Percentiles rank a stretch among this genome's conserved stretches.
phyloP scores from a whole-genome alignment of 2,329 filamentous ascomycete species.

The Bipolaris zeicola region DNA sequence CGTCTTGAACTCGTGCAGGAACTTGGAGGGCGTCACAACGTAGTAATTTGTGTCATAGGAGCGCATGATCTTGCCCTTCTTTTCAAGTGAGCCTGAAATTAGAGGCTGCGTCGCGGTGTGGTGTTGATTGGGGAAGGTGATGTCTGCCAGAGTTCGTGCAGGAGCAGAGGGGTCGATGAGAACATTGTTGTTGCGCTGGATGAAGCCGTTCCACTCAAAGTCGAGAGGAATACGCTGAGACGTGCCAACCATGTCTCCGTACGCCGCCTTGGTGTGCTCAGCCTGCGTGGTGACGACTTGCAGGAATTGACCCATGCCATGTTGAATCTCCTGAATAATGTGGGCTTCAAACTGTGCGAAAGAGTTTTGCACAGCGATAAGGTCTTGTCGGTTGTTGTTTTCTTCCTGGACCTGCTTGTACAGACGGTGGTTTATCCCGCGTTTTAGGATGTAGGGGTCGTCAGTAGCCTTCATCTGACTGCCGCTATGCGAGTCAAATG shows the following conservation, averaged over 20 bases:
- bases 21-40: slow-evolving; percentile 85
- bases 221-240: slow-evolving; percentile 79
- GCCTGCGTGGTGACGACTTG: slow-evolving; percentile 79
- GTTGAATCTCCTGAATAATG: slow-evolving; percentile 80
- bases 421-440: slow-evolving; percentile 80
- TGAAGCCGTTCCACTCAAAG: slow-evolving; percentile 91
- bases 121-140: slow-evolving; percentile 87
- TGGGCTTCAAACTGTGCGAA: slow-evolving; percentile 88
- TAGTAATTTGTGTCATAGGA: slow-evolving; percentile 84
- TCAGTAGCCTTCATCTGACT: slow-evolving; percentile 69
- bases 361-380: slow-evolving; percentile 88
- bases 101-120: slow-evolving; percentile 80
- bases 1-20: slow-evolving; percentile 95
- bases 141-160: slow-evolving; percentile 72
- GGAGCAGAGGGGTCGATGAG: slow-evolving; percentile 79
- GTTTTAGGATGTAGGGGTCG: slow-evolving; percentile 86
- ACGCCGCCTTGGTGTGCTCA: slow-evolving; percentile 80
- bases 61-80: slow-evolving; percentile 86
- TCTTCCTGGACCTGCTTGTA: slow-evolving; percentile 92
- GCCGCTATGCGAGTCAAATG: slow-evolving; percentile 76
- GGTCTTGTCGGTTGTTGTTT: slow-evolving; percentile 93
- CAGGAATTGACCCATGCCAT: slow-evolving; percentile 81
- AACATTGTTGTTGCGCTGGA: slow-evolving; percentile 69
- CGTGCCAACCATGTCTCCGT: slow-evolving; percentile 79
- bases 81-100: slow-evolving; percentile 86